Conservation (phyloP, 2,329 filamentous ascomycete species). For the Hymenoscyphus occultus region DNA sequence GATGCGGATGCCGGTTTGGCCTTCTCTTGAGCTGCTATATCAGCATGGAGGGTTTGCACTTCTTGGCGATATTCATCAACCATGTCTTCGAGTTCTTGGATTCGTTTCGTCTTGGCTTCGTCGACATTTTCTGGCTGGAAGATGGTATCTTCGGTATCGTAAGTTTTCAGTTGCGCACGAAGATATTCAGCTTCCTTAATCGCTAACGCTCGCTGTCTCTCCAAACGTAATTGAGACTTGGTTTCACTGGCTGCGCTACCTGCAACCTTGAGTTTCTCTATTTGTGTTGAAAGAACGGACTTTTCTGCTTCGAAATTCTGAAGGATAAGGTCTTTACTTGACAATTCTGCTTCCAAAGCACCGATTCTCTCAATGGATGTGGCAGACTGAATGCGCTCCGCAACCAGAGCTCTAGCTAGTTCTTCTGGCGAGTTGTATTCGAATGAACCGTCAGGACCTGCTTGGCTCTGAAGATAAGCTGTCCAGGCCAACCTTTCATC, state of each 20-base stretch:
- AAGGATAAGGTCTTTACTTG: slow-evolving; percentile 73
- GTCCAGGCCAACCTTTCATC: slow-evolving; percentile 87
- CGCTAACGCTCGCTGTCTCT: slow-evolving; percentile 80
- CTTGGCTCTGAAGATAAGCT: slow-evolving; percentile 72
- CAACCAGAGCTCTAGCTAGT: slow-evolving; percentile 77
- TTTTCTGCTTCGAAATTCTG: slow-evolving; percentile 70
- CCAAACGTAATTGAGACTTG: slow-evolving; percentile 70
- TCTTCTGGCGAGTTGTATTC: slow-evolving; percentile 88
- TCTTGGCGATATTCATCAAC: slow-evolving; percentile 85
- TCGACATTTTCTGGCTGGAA: slow-evolving; percentile 80
- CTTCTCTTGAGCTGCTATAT: slow-evolving; percentile 65
- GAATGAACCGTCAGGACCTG: slow-evolving; percentile 54
- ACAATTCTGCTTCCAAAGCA: slow-evolving; percentile 71
- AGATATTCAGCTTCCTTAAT: slow-evolving; percentile 93
- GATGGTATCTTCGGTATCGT: slow-evolving; percentile 83
- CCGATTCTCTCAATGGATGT: slow-evolving; percentile 80
- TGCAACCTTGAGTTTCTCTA: slow-evolving; percentile 64
- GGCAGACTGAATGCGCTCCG: slow-evolving; percentile 76
- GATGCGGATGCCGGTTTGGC: slow-evolving; percentile 37
- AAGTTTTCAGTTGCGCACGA: slow-evolving; percentile 83
- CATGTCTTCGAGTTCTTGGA: slow-evolving; percentile 79
- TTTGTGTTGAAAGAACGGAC: slow-evolving; percentile 58
- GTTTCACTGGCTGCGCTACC: slow-evolving; percentile 48
- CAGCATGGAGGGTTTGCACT: slow-evolving; percentile 68
- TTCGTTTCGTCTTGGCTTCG: slow-evolving; percentile 67